Evolutionary conservation across 2,329 filamentous ascomycete genomes (phyloP).

Genomic region (Akanthomyces muscarius): DNA sequence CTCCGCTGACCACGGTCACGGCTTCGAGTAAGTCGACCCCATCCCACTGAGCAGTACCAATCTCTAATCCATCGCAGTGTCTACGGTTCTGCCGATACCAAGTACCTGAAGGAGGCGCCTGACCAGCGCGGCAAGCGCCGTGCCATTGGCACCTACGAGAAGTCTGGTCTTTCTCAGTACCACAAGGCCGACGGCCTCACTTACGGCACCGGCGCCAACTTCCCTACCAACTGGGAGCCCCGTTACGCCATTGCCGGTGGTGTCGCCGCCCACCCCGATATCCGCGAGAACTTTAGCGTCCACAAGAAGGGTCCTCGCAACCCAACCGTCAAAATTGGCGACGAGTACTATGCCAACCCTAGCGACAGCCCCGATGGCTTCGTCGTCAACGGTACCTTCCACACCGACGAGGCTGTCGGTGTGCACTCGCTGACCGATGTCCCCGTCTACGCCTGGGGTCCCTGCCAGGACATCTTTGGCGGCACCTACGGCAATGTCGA

Average conservation of each 20-base stretch:
- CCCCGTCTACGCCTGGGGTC: constrained; percentile 72
- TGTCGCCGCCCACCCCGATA: constrained; percentile 67
- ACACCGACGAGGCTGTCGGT: constrained; percentile 59
- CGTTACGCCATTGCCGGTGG: constrained; percentile 76
- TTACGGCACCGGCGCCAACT: constrained; percentile 70
- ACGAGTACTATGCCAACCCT: constrained; percentile 64
- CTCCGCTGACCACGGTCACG: constrained; percentile 85
- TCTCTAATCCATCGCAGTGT: constrained; percentile 42
- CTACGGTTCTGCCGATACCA: constrained; percentile 75
- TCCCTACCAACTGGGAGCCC: constrained; percentile 81
- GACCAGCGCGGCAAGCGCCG: constrained; percentile 69
- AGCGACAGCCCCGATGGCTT: constrained; percentile 64
- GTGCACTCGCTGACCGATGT: constrained; percentile 77
- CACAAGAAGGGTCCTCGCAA: constrained; percentile 61
- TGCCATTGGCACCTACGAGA: constrained; percentile 69
- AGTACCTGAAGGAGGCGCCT: constrained; percentile 64
- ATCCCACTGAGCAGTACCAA: background rate
- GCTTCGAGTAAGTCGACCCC: constrained; percentile 58
- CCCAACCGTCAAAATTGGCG: constrained; percentile 50
- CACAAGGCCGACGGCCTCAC: constrained; percentile 55
- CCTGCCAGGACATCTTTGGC: constrained; percentile 72
- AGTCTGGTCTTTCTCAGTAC: constrained; percentile 75
- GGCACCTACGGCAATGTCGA: constrained; percentile 69
- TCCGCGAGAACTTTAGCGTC: constrained; percentile 71
- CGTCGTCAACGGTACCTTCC: constrained; percentile 71